Conservation (phyloP, 192 early-diverging fungal genomes). For the Podila epicladia region DNA sequence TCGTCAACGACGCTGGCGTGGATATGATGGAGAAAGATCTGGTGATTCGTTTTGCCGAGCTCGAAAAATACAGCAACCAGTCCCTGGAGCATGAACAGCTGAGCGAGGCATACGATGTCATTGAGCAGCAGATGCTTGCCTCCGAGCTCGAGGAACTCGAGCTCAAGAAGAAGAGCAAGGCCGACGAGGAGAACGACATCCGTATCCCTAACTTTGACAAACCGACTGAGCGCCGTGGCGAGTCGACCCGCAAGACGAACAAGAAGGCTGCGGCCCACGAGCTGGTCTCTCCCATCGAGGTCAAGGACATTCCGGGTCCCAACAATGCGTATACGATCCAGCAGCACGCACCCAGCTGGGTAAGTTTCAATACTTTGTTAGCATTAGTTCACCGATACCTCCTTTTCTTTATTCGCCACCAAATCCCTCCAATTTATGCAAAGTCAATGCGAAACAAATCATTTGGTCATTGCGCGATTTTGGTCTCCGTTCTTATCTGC, state of each 20-base stretch:
- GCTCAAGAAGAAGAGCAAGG: slow-evolving; percentile 1
- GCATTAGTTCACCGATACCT: too few relatives aligned
- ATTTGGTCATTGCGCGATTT: too few relatives aligned
- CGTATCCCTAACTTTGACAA: slow-evolving; percentile 21
- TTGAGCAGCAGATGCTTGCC: slow-evolving; percentile 16
- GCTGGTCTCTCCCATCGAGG: slow-evolving; percentile 6
- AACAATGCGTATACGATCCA: slow-evolving; percentile 37
- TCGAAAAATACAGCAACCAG: slow-evolving; percentile 19
- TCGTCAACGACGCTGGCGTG: slow-evolving; percentile 45
- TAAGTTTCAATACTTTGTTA: slow-evolving; percentile 5
- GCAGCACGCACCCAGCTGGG: slow-evolving; percentile 37
- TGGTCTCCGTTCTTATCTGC: too few relatives aligned
- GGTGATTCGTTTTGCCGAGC: slow-evolving; percentile 42
- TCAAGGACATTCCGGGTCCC: slow-evolving; percentile 13
- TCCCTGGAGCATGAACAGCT: slow-evolving; percentile 10
- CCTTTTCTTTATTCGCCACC: too few relatives aligned
- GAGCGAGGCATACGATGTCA: slow-evolving; percentile 12
- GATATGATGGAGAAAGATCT: slow-evolving; percentile 53
- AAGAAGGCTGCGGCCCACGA: slow-evolving; percentile 24
- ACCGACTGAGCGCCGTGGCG: neutral
- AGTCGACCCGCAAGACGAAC: neutral
- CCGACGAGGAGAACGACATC: neutral
- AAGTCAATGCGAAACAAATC: too few relatives aligned
- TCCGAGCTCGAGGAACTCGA: neutral
- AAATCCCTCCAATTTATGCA: too few relatives aligned